These are phyloP conservation scores for Phytophthora crassamura DNA, from an alignment of 352 stramenopile species.

Conservation along the genomic window DNA sequence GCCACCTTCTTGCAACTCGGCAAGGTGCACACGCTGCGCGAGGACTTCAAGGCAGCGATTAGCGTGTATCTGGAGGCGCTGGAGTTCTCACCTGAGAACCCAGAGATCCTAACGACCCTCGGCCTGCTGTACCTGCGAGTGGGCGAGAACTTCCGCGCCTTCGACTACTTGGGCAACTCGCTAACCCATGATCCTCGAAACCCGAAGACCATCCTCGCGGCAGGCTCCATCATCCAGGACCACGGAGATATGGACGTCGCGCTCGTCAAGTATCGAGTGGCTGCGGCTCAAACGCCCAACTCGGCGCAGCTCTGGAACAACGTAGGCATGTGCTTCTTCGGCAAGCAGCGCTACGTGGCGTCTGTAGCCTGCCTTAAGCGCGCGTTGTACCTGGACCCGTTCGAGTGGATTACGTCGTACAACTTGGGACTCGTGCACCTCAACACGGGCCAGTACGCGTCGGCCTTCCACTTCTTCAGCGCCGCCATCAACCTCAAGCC, in stretches of 20 bases:
- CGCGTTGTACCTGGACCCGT: conserved; percentile 92
- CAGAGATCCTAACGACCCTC: conserved; percentile 92
- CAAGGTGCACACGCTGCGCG: conserved; percentile 85
- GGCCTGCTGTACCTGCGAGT: conserved; percentile 91
- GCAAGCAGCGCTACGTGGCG: conserved; percentile 88
- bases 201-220: conserved; percentile 92
- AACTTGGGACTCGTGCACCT: conserved; percentile 95
- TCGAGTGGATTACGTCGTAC: conserved; percentile 96
- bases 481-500: conserved; percentile 89
- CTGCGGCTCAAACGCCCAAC: conserved; percentile 91
- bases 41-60: conserved; percentile 89
- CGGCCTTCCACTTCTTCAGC: conserved; percentile 94
- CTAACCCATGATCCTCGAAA: conserved; percentile 92
- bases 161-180: conserved; percentile 94
- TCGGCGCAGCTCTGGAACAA: conserved; percentile 96
- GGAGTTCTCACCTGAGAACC: conserved; percentile 94
- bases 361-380: conserved; percentile 93
- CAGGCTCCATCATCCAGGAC: conserved; percentile 94
- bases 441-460: conserved; percentile 93
- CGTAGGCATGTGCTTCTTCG: conserved; percentile 96
- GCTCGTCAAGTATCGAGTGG: conserved; percentile 95
- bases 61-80: conserved; percentile 92
- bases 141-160: conserved; percentile 92
- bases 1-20: conserved; percentile 93
- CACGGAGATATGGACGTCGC: conserved; percentile 94